Base-by-base conservation (phyloP, 345 rosid species). In the Salix koriyanagi region DNA sequence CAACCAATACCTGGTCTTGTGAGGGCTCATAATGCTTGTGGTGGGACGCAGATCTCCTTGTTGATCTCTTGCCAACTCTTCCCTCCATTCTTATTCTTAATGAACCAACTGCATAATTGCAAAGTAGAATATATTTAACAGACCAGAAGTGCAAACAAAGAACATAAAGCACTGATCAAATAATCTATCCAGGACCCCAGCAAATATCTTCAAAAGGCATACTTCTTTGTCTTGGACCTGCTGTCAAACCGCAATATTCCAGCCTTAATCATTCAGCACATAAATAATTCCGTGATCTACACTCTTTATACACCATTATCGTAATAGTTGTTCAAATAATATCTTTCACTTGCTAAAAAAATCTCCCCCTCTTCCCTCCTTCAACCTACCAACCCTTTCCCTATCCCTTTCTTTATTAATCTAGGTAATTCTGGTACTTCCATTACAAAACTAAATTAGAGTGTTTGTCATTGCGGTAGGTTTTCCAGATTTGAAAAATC, bases 1-100 rank as follows among this genome's bases (percentile, higher is more conserved):
- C 25, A 44, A 85, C 42, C 42, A 9, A 21, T 25, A 76, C 90
- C 88, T 87, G 90, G 78, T 87, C 90, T 14, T 72, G 75, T 7
- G 87, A 78, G 23, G 82, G 56, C 75, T 78, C 73, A 62, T 54
- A 25, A 32, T 77, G 66, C 13, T 19, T 81, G 0, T 18, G n/a
- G 39, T 7, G 21, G 39, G 82, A 74, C 11, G 83, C 44, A 5
- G 28, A 28, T 82, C 83, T 80, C 66, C 84, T 84, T 15, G 80
- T 34, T n/a, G 62, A 56, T 77, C 83, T 81, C 85, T 25, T 72
- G 72, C 69, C 80, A 28, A 25, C 65, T 69, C 73, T 65, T 65
- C 75, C 75, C 54, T 34, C 75, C 58, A 42, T 21, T 79, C 66
- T 73, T n/a, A 37, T 23, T 56, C 81, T 65, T 36, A 75, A 13